Base-by-base conservation (phyloP, 768 basidiomycete species). In the Pleurotus tuoliensis region DNA sequence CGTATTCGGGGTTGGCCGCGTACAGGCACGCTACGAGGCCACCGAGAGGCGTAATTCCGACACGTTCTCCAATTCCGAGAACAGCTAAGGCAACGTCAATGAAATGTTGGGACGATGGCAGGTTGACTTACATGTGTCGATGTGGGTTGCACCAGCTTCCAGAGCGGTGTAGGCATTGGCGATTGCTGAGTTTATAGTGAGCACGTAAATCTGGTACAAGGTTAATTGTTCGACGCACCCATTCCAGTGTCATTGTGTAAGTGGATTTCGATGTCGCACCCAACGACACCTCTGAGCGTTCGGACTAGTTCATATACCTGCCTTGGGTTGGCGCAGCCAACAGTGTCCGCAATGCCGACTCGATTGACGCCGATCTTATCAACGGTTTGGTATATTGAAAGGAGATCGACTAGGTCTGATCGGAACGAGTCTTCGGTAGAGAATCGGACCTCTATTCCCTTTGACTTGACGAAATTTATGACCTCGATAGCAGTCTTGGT, bases 341-440 rank as follows among this genome's bases (percentile, higher is more conserved):
- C 97, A 11, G 97, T 99, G 71, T 99, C 97, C 24, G 97, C 97
- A 62, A 99, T 95, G 69, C 97, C 97, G 61, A 99, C 97, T 60
- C 97, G 86, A 79, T 98, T 93, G 45, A 99, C 95, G 55, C 96
- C 96, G 66, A 99, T 94, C 81, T 98, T 98, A 78, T 99, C 97
- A 48, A 99, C 97, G 47, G 96, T 95, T 73, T 96, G 94, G 81
- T 99, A 98, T 76, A 99, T 98, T 18, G 93, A 95, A 43, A 99
- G 81, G 45, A 99, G 83, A 76, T 99, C 97, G 73, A 98, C 97
- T 58, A 99, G 87, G 76, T 99, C 96, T 63, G 95, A 98, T 63
- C 97, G 92, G 92, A 99, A 99, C 16, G 94, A 97, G 71, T 99
- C 97, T 73, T 99, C 97, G 25, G 96, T 95, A 4, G 97, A 98